Percentiles rank a stretch among this genome's conserved stretches.
Evolutionary conservation across 2,329 filamentous ascomycete species (phyloP).

Genomic region (Ophioceras dolichostomum): DNA sequence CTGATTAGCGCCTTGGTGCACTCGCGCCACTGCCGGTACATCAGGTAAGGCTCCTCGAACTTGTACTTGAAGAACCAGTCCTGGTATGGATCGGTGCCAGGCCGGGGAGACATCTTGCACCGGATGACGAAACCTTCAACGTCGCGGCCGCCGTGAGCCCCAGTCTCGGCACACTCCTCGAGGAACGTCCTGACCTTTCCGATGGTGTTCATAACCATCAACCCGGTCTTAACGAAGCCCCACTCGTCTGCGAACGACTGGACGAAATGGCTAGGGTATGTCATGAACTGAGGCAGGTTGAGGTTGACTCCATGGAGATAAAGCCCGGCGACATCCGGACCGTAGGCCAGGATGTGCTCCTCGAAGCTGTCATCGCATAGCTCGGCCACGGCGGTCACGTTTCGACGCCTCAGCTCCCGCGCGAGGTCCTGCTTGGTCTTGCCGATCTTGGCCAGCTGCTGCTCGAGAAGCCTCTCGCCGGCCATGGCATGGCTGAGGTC

Average conservation of each 20-base stretch:
- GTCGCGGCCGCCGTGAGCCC: conserved; percentile 79
- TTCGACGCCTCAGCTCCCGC: conserved; percentile 60
- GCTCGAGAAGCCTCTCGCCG: conserved; percentile 72
- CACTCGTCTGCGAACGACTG: conserved; percentile 82
- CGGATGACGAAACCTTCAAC: conserved; percentile 96
- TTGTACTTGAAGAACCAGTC: conserved; percentile 99
- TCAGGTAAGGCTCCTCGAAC: conserved; percentile 95
- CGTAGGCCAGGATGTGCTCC: conserved; percentile 90
- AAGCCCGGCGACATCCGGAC: conserved; percentile 68
- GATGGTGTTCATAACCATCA: conserved; percentile 65
- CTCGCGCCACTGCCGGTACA: conserved; percentile 98
- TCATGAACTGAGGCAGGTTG: conserved; percentile 85
- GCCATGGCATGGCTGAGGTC: conserved; percentile 71
- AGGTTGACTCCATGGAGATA: conserved; percentile 95
- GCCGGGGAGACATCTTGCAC: conserved; percentile 56
- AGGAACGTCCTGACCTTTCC: conserved; percentile 67
- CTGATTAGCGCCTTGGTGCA: conserved; percentile 83
- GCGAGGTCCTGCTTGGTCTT: conserved; percentile 73
- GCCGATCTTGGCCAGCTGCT: conserved; percentile 64
- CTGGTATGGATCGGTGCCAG: conserved; percentile 42
- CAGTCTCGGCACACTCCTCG: conserved; percentile 74
- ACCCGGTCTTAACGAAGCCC: conserved; percentile 86
- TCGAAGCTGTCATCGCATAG: conserved; percentile 94
- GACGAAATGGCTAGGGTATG: conserved; percentile 71
- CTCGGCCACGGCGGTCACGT: conserved; percentile 90